Evolutionary conservation across 768 basidiomycete species (phyloP).

Genomic region (Phallus indusiatus): DNA sequence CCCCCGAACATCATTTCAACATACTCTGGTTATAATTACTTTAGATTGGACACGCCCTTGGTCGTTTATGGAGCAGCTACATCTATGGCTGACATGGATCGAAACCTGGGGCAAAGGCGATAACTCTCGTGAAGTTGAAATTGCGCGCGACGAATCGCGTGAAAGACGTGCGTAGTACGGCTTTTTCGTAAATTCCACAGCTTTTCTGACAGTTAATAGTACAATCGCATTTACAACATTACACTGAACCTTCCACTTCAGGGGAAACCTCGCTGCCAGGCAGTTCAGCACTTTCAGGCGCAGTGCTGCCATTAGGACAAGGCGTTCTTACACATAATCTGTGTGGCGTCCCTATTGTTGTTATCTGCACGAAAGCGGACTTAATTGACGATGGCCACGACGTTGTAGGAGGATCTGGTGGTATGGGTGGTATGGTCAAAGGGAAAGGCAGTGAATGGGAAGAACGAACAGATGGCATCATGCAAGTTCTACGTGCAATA

Average conservation of each 20-base stretch:
- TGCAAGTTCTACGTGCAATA: conserved; percentile 90
- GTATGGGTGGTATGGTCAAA: conserved; percentile 87
- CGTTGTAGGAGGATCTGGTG: conserved; percentile 62
- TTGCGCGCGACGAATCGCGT: conserved; percentile 68
- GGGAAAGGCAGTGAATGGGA: conserved; percentile 92
- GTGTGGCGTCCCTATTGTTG: conserved; percentile 77
- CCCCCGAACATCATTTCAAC: conserved; percentile 52
- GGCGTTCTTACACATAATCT: conserved; percentile 84
- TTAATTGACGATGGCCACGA: conserved; percentile 78
- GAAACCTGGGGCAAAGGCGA: conserved; percentile 73
- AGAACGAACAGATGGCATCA: conserved; percentile 88
- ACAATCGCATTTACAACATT: conserved; percentile 84
- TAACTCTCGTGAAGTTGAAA: conserved; percentile 57
- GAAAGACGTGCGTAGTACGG: conserved; percentile 61
- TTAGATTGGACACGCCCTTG: conserved; percentile 96
- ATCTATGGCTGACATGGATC: conserved; percentile 80
- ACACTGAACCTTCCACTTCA: conserved; percentile 60
- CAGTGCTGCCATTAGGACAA: conserved; percentile 71
- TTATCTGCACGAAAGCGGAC: conserved; percentile 90
- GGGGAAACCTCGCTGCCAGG: conserved; percentile 42
- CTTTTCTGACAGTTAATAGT: conserved; percentile 36
- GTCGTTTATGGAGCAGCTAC: conserved; percentile 78
- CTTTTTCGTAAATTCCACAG: background rate
- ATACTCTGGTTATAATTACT: conserved; percentile 73
- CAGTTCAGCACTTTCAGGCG: conserved; percentile 47